Percentiles rank a stretch among this genome's conserved stretches.
Conservation (phyloP, 495 filamentous ascomycete genomes). For the Penicillium mononematosum region DNA sequence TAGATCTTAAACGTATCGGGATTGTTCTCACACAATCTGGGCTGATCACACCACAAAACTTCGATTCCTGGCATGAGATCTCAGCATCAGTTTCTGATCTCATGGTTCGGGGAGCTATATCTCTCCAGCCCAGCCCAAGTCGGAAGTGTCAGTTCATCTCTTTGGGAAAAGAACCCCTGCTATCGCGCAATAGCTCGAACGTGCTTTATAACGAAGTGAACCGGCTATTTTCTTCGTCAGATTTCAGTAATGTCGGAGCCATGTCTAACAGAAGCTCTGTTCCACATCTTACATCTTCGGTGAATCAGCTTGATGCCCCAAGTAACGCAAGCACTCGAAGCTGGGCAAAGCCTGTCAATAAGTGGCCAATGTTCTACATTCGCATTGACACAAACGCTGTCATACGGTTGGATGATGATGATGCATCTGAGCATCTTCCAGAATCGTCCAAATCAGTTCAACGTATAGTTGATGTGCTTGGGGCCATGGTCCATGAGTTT, state of each 20-base stretch:
- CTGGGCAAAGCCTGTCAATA: constrained; percentile 65
- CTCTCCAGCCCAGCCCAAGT: constrained; percentile 63
- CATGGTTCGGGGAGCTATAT: constrained; percentile 66
- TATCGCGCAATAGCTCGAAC: constrained; percentile 53
- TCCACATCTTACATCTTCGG: not conserved
- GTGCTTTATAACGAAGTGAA: constrained; percentile 80
- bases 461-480: constrained; percentile 59
- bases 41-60: constrained; percentile 51
- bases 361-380: constrained; percentile 90
- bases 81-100: constrained; percentile 61
- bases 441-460: constrained; percentile 48
- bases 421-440: constrained; percentile 28
- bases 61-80: constrained; percentile 63
- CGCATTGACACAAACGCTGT: constrained; percentile 50
- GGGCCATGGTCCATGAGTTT: constrained; percentile 64
- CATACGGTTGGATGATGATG: constrained; percentile 16
- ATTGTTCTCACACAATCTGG: constrained; percentile 64
- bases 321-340: constrained; percentile 57
- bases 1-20: constrained; percentile 40
- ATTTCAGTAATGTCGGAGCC: constrained; percentile 64
- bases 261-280: constrained; percentile 17
- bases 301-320: constrained; percentile 48
- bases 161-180: constrained; percentile 62
- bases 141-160: constrained; percentile 78
- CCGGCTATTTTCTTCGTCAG: constrained; percentile 69